Evolutionary conservation across 352 stramenopile species (phyloP).

Genomic region (Nothophytophthora sp.): DNA sequence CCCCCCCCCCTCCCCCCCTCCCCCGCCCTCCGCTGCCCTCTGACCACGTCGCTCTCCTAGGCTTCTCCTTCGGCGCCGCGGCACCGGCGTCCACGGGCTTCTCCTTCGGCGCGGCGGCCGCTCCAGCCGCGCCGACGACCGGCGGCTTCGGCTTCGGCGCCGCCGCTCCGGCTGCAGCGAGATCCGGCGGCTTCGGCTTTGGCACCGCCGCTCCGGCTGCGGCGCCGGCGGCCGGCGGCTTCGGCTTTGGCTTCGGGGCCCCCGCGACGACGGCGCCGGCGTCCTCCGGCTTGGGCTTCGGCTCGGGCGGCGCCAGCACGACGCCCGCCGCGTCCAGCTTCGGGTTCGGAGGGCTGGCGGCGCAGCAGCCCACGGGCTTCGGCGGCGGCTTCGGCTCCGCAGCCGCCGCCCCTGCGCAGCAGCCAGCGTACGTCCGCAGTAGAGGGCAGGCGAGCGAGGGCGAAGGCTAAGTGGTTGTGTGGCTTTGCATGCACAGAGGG

Average conservation of each 20-base stretch:
- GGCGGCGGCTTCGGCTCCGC: slow-evolving; percentile 24
- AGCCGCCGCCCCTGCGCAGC: slow-evolving; percentile 4
- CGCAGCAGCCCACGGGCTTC: slow-evolving; percentile 2
- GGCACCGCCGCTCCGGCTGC: too few species aligned
- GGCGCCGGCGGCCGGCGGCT: slow-evolving; percentile 3
- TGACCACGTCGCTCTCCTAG: too few species aligned
- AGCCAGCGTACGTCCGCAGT: slow-evolving; percentile 14
- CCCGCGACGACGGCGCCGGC: neutral
- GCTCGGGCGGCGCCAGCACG: neutral
- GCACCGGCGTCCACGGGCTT: slow-evolving; percentile 29
- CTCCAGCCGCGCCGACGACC: slow-evolving; percentile 12
- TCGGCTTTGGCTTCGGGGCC: slow-evolving; percentile 28
- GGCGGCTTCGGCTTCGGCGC: slow-evolving; percentile 31
- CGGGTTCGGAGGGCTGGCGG: slow-evolving; percentile 3
- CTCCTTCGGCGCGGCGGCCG: slow-evolving; percentile 17
- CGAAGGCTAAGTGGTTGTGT: neutral
- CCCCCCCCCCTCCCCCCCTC: neutral
- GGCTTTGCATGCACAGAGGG: slow-evolving; percentile 8
- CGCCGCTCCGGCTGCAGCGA: too few species aligned
- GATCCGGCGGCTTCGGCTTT: slow-evolving; percentile 1
- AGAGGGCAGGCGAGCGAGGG: neutral
- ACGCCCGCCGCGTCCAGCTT: neutral
- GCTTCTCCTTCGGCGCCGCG: slow-evolving; percentile 45
- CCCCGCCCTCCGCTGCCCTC: slow-evolving; percentile 11
- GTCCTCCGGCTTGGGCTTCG: slow-evolving; percentile 22